Evolutionary conservation across 331 rosid genomes (phyloP).

Genomic region (Saraca asoca): DNA sequence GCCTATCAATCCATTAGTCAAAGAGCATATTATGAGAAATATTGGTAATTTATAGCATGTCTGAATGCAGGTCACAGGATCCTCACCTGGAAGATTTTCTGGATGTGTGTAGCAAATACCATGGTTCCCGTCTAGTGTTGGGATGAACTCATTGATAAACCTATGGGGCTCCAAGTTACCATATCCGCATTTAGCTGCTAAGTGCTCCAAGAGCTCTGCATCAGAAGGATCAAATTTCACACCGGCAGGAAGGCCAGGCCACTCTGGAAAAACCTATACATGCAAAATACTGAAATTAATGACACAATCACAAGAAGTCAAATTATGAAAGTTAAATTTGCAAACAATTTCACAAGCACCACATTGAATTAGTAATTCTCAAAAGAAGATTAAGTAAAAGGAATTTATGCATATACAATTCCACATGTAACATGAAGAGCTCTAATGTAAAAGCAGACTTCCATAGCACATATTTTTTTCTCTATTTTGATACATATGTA

Average conservation of each 20-base stretch:
- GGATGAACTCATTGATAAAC: conserved; percentile 78
- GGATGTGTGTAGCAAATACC: conserved; percentile 92
- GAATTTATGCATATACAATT: conserved; percentile 5
- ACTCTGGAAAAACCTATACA: conserved; percentile 66
- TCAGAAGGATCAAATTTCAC: conserved; percentile 93
- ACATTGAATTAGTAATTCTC: background rate
- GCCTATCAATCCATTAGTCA: conserved; percentile 11
- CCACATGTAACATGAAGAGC: conserved; percentile 8
- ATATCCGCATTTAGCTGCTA: conserved; percentile 72
- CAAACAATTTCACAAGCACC: conserved; percentile 9
- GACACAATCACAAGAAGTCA: conserved; percentile 22
- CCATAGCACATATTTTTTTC: background rate
- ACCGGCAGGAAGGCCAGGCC: conserved; percentile 95
- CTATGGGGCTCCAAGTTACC: conserved; percentile 58
- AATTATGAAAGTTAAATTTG: conserved; percentile 23
- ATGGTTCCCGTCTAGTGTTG: conserved; percentile 61
- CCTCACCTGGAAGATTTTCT: conserved; percentile 83
- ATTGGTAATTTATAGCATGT: background rate
- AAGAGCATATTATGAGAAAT: background rate
- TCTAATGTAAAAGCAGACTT: conserved; percentile 17
- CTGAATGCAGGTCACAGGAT: conserved; percentile 12
- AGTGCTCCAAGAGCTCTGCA: conserved; percentile 65
- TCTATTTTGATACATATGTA: background rate
- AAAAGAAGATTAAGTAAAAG: background rate
- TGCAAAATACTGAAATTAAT: conserved; percentile 23